These are phyloP conservation scores for Lasiosphaeria miniovina DNA, from an alignment of 495 filamentous ascomycete genomes.

Conservation along the genomic window DNA sequence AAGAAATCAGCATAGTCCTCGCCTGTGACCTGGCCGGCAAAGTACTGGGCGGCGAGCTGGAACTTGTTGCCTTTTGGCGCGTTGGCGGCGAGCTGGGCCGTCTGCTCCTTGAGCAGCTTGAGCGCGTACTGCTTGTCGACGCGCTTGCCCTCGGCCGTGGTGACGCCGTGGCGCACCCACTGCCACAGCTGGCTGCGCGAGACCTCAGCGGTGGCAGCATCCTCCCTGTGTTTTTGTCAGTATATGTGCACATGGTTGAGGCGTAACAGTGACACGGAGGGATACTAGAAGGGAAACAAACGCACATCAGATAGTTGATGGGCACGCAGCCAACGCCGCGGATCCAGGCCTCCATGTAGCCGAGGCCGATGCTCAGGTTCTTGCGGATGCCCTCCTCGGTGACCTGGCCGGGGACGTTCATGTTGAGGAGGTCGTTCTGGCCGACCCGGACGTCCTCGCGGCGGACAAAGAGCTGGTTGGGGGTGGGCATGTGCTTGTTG, in stretches of 20 bases:
- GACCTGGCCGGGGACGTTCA: constrained; percentile 91
- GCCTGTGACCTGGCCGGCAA: constrained; percentile 86
- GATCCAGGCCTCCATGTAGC: constrained; percentile 99
- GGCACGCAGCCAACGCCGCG: constrained; percentile 93
- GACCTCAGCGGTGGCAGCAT: constrained; percentile 96
- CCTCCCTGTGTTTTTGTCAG: constrained; percentile 58
- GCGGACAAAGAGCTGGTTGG: constrained; percentile 90
- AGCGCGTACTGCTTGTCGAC: constrained; percentile 90
- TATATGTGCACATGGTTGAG: neutral
- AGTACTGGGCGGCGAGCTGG: constrained; percentile 86
- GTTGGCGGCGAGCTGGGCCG: constrained; percentile 68
- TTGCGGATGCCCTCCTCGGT: constrained; percentile 97
- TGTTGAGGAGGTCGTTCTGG: constrained; percentile 92
- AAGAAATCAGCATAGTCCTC: constrained; percentile 98
- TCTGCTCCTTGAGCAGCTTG: constrained; percentile 83
- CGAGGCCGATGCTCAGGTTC: constrained; percentile 94
- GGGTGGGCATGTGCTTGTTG: constrained; percentile 98
- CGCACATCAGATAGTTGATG: constrained; percentile 95
- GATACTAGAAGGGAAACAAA: constrained; percentile 4
- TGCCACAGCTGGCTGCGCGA: constrained; percentile 93
- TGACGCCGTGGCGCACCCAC: constrained; percentile 83
- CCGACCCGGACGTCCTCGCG: constrained; percentile 86
- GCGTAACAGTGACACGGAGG: neutral
- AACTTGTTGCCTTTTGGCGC: constrained; percentile 90
- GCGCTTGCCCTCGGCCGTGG: constrained; percentile 84